These are phyloP conservation scores for Tetracentron sinense DNA, from an alignment of 164 flowering plant species.

Conservation along the genomic window DNA sequence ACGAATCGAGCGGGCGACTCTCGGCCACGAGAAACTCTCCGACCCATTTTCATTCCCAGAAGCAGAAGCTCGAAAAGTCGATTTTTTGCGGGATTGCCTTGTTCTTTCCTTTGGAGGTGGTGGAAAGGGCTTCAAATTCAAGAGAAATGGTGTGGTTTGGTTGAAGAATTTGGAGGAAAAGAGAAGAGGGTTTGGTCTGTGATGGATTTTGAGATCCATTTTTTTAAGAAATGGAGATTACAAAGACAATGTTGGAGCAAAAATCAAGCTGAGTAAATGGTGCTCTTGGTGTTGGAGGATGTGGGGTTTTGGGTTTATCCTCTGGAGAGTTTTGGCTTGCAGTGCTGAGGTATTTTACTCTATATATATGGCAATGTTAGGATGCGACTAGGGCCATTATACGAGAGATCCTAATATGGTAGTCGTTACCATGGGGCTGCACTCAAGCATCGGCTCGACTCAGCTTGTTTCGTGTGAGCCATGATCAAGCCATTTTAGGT, in stretches of 20 bases:
- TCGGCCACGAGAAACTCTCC: slow-evolving; percentile 43
- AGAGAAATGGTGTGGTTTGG: slow-evolving; percentile 10
- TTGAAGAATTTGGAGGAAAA: slow-evolving; percentile 14
- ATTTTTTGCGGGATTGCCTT: slow-evolving; percentile 25
- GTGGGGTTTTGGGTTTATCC: too few relatives aligned
- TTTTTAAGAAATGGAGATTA: neutral
- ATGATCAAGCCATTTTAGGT: too few relatives aligned
- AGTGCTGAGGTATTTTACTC: too few relatives aligned
- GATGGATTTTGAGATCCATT: slow-evolving; percentile 28
- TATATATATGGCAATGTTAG: too few relatives aligned
- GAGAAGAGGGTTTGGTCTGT: slow-evolving; percentile 24
- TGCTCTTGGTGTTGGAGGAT: too few relatives aligned
- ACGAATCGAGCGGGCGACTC: slow-evolving; percentile 37
- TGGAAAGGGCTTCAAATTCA: slow-evolving; percentile 16
- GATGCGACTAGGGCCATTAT: too few relatives aligned
- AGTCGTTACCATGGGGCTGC: too few relatives aligned
- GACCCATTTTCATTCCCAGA: slow-evolving; percentile 36
- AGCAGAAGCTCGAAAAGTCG: slow-evolving; percentile 33
- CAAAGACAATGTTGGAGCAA: neutral
- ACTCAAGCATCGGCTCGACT: too few relatives aligned
- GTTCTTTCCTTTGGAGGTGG: slow-evolving; percentile 15
- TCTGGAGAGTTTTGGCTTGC: too few relatives aligned
- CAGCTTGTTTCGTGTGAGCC: too few relatives aligned
- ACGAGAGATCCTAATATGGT: too few relatives aligned
- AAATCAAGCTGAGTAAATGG: too few relatives aligned